Percentiles rank a stretch among this genome's conserved stretches.
phyloP scores from a whole-genome alignment of 2,329 filamentous ascomycete genomes.

The Zymoseptoria tritici region DNA sequence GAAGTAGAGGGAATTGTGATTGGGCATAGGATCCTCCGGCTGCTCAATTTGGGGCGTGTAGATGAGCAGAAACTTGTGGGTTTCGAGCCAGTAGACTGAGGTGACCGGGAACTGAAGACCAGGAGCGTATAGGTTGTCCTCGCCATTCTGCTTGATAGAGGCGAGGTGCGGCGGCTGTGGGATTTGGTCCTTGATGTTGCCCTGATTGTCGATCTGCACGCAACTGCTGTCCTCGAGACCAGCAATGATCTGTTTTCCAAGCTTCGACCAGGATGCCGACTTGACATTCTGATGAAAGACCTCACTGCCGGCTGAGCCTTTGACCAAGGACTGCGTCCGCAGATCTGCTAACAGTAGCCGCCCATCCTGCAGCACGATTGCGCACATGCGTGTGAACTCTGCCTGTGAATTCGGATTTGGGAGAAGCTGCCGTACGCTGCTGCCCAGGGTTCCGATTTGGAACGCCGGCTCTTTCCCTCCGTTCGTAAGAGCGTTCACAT shows the following conservation, averaged over 20 bases:
- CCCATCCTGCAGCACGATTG: constrained; percentile 71
- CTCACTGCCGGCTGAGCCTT: constrained; percentile 51
- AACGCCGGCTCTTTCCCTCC: constrained; percentile 62
- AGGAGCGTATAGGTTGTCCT: constrained; percentile 4
- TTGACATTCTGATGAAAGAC: constrained; percentile 68
- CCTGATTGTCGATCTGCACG: constrained; percentile 76
- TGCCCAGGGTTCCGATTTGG: constrained; percentile 68
- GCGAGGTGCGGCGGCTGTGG: constrained; percentile 62
- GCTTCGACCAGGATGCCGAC: constrained; percentile 83
- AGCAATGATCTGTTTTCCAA: constrained; percentile 85
- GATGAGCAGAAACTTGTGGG: constrained; percentile 55
- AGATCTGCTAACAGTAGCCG: constrained; percentile 80
- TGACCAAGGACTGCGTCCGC: constrained; percentile 53
- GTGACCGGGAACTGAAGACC: constrained; percentile 20
- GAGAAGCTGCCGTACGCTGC: constrained; percentile 63
- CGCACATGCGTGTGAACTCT: constrained; percentile 65
- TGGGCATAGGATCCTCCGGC: constrained; percentile 10
- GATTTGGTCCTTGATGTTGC: constrained; percentile 67
- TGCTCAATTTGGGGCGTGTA: constrained; percentile 52
- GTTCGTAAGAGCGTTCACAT: constrained; percentile 60
- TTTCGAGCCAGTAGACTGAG: constrained; percentile 80
- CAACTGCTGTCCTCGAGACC: constrained; percentile 74
- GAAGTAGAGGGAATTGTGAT: constrained; percentile 64
- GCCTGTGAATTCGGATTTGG: constrained; percentile 63
- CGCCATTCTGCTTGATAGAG: constrained; percentile 36